Conservation (phyloP, 2,329 filamentous ascomycete genomes). For the Xylariales sp. region DNA sequence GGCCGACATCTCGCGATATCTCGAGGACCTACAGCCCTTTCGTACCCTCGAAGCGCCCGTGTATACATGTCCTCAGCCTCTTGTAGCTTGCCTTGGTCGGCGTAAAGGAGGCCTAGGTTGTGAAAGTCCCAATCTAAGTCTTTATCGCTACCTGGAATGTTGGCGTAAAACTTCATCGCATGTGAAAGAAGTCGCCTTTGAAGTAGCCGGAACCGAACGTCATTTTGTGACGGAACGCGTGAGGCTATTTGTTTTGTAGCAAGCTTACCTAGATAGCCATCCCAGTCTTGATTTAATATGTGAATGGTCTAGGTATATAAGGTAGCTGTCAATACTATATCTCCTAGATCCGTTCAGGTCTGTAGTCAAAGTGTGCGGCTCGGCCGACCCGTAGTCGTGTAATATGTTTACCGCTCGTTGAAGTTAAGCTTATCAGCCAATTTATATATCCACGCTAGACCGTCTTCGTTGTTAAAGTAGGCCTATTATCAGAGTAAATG, state of each 20-base stretch:
- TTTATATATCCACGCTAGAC: slow-evolving; percentile 6
- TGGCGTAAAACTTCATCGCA: slow-evolving; percentile 3
- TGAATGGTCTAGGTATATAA: slow-evolving; percentile 19
- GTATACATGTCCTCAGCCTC: no score
- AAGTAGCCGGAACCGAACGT: slow-evolving; percentile 12
- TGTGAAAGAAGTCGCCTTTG: slow-evolving; percentile 16
- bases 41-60: no score
- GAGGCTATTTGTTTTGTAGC: slow-evolving; percentile 13
- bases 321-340: slow-evolving; percentile 22
- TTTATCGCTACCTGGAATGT: slow-evolving; percentile 6
- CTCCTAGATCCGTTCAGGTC: slow-evolving; percentile 1
- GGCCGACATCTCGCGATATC: neutral
- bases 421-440: slow-evolving; percentile 10
- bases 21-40: no score
- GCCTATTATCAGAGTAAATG: slow-evolving; percentile 13
- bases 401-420: slow-evolving; percentile 8
- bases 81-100: no score
- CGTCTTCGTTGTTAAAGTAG: slow-evolving; percentile 14
- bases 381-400: slow-evolving; percentile 9
- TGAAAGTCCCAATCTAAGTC: slow-evolving; percentile 12
- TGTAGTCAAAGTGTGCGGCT: neutral
- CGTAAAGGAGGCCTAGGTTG: slow-evolving; percentile 9
- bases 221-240: slow-evolving; percentile 9
- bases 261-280: slow-evolving; percentile 9
- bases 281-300: slow-evolving; percentile 12